A percentile compares a stretch with the other conserved stretches of the same genome.
These are phyloP conservation scores for Crataegus laevigata DNA, from an alignment of 306 rosid genomes.

Conservation along the genomic window DNA sequence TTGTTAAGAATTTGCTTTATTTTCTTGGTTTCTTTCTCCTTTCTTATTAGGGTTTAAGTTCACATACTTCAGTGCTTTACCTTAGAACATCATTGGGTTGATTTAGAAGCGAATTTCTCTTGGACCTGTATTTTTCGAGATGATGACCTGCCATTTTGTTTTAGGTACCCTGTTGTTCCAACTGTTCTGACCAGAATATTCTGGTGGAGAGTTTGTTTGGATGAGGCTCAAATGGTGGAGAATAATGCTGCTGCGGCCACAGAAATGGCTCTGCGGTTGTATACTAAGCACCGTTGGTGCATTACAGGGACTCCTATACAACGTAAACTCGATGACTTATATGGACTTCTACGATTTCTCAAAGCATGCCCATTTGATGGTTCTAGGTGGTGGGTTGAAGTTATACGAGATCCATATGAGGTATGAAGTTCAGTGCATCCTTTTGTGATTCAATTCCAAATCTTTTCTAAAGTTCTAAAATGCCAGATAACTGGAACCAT, in stretches of 20 bases:
- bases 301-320: slow-evolving; percentile 95
- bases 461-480: neutral
- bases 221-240: slow-evolving; percentile 99
- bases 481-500: neutral
- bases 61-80: neutral
- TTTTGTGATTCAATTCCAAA: neutral
- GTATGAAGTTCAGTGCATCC: slow-evolving; percentile 28
- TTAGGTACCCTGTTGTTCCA: slow-evolving; percentile 88
- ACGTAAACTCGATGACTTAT: slow-evolving; percentile 81
- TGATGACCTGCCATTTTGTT: slow-evolving; percentile 10
- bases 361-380: slow-evolving; percentile 71
- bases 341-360: slow-evolving; percentile 76
- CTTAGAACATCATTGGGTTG: neutral
- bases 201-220: slow-evolving; percentile 99
- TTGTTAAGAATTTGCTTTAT: neutral
- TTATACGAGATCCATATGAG: slow-evolving; percentile 89
- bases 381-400: slow-evolving; percentile 93
- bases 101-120: neutral
- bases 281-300: slow-evolving; percentile 85
- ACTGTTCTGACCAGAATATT: slow-evolving; percentile 82
- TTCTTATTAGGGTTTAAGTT: neutral
- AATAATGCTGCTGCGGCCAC: slow-evolving; percentile 73
- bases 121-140: slow-evolving; percentile 3
- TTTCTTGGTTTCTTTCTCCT: neutral
- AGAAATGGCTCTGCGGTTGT: slow-evolving; percentile 84